phyloP scores from a whole-genome alignment of 805 yeast genomes.

The Schizosaccharomyces cryophilus region DNA sequence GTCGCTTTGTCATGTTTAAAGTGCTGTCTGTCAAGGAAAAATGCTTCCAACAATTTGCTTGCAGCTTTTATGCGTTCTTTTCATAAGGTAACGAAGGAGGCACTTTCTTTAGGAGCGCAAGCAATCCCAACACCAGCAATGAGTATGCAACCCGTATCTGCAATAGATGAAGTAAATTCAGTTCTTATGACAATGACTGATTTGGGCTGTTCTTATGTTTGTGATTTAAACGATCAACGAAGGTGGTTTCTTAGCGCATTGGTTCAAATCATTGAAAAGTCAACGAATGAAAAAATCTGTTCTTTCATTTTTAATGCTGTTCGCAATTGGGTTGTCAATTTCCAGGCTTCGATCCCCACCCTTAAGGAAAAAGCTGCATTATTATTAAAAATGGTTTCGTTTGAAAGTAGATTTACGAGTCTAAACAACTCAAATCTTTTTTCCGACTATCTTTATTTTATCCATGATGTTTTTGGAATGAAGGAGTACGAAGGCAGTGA shows the following conservation, averaged over 20 bases:
- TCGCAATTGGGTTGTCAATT: constrained; percentile 70
- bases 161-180: not conserved
- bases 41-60: constrained; percentile 36
- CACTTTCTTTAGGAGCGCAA: constrained; percentile 24
- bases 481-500: constrained; percentile 59
- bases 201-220: not conserved
- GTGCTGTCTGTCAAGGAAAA: constrained; percentile 24
- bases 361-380: constrained; percentile 90
- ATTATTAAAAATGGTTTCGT: constrained; percentile 75
- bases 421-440: not conserved
- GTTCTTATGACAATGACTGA: not conserved
- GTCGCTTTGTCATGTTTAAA: not conserved
- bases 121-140: constrained; percentile 42
- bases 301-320: constrained; percentile 55
- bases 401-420: constrained; percentile 38
- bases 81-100: constrained; percentile 38
- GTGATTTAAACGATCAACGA: constrained; percentile 65
- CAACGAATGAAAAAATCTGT: constrained; percentile 51
- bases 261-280: constrained; percentile 75
- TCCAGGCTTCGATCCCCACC: constrained; percentile 70
- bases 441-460: constrained; percentile 61
- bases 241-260: constrained; percentile 63
- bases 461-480: constrained; percentile 69
- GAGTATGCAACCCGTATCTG: constrained; percentile 14
- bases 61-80: constrained; percentile 36